Conservation (phyloP, 495 filamentous ascomycete genomes). For the Chaetomidium leptoderma region DNA sequence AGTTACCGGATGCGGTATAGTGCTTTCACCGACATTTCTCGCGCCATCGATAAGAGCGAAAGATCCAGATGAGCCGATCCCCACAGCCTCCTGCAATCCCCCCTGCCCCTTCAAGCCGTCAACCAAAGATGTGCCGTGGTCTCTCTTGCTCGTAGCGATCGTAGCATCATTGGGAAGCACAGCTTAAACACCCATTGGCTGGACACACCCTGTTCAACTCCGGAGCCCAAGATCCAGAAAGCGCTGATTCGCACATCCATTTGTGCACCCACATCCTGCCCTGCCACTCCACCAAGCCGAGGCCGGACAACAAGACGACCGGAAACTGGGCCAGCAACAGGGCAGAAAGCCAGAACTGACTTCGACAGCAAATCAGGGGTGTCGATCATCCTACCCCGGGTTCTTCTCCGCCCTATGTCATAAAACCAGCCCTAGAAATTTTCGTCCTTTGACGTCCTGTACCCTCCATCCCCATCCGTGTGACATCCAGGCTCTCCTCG, state of each 20-base stretch:
- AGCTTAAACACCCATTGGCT: not conserved
- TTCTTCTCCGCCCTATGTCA: not conserved
- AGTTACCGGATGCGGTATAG: too few relatives aligned
- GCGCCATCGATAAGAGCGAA: too few relatives aligned
- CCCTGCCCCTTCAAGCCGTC: not conserved
- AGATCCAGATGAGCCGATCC: conserved; percentile 14
- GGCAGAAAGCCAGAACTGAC: not conserved
- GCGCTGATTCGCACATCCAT: not conserved
- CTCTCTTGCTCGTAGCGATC: not conserved
- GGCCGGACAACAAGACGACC: conserved; percentile 6
- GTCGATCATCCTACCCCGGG: conserved; percentile 8
- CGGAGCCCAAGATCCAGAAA: not conserved
- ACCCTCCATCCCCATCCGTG: not conserved
- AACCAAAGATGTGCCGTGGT: not conserved
- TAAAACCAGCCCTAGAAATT: not conserved
- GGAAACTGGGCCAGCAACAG: conserved; percentile 5
- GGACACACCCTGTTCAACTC: not conserved
- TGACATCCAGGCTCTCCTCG: not conserved
- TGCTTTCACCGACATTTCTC: too few relatives aligned
- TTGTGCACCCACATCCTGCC: conserved; percentile 5
- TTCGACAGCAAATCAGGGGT: conserved; percentile 15
- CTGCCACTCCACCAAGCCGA: conserved; percentile 2
- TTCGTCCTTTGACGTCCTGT: conserved; percentile 4
- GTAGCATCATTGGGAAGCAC: not conserved
- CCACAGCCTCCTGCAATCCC: conserved; percentile 10